Evolutionary conservation across 208 protist species (phyloP).

Genomic region (Borovskyia barvae): DNA sequence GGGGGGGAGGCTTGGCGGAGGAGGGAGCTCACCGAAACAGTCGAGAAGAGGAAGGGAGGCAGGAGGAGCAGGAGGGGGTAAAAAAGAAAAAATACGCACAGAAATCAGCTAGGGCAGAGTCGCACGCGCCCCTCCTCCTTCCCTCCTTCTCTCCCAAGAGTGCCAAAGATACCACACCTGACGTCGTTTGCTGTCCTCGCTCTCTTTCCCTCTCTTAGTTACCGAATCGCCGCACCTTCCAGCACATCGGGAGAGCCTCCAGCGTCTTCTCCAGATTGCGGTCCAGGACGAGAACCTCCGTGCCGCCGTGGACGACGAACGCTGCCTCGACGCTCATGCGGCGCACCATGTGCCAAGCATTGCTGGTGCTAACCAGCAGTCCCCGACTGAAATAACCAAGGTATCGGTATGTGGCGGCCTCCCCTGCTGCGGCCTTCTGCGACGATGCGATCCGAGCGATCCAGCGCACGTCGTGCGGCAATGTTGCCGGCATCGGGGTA

Average conservation of each 20-base stretch:
- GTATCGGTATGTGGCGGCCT: conserved; percentile 2
- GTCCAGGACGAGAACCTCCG: conserved; percentile 64
- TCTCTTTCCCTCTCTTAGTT: no score
- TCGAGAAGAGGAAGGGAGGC: no score
- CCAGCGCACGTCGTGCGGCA: conserved; percentile 50
- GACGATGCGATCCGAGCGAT: conserved; percentile 23
- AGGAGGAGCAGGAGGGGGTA: background rate
- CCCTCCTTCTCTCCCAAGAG: background rate
- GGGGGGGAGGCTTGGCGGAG: no score
- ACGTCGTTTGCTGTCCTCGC: no score
- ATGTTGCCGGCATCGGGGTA: conserved; percentile 17
- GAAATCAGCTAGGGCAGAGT: conserved; percentile 5
- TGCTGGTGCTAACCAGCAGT: conserved; percentile 42
- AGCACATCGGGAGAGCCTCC: conserved; percentile 78
- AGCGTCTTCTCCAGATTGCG: conserved; percentile 84
- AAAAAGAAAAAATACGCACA: background rate
- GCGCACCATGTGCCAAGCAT: conserved; percentile 68
- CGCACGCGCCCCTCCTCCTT: conserved; percentile 8
- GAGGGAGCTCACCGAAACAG: no score
- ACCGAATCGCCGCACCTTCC: conserved; percentile 90
- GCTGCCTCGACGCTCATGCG: conserved; percentile 69
- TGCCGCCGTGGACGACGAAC: conserved; percentile 49
- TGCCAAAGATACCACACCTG: no score
- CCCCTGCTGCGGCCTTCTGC: background rate
- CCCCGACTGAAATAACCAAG: conserved; percentile 77